These are phyloP conservation scores for Lanmaoa pseudosensibilis DNA, from an alignment of 768 basidiomycete species.

Conservation along the genomic window DNA sequence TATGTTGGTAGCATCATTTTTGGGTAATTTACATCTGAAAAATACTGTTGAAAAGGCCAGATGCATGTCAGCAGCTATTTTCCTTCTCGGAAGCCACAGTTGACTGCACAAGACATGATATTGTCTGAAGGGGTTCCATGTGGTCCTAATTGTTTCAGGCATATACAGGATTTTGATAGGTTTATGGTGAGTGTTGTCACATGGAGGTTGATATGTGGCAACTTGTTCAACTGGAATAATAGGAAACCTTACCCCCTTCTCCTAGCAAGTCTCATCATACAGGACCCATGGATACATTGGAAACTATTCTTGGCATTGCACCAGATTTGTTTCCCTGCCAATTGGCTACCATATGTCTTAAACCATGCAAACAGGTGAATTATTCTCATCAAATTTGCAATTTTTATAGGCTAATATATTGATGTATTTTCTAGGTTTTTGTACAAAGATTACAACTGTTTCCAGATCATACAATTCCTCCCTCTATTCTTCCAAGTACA, in stretches of 20 bases:
- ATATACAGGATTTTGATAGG: constrained; percentile 25
- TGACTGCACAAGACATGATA: constrained; percentile 25
- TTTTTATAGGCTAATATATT: neutral
- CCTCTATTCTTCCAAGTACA: constrained; percentile 4
- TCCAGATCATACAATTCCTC: constrained; percentile 18
- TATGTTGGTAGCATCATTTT: constrained; percentile 8
- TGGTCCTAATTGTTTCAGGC: constrained; percentile 33
- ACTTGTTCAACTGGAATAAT: neutral
- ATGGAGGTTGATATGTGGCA: no score
- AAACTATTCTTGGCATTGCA: constrained; percentile 40
- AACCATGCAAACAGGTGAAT: constrained; percentile 47
- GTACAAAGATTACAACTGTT: constrained; percentile 21
- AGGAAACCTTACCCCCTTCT: constrained; percentile 28
- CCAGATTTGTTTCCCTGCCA: constrained; percentile 53
- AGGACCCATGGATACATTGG: constrained; percentile 24
- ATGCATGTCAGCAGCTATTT: constrained; percentile 11
- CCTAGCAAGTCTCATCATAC: constrained; percentile 3
- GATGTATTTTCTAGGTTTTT: constrained; percentile 14
- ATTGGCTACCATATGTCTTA: constrained; percentile 47
- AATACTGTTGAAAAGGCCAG: neutral
- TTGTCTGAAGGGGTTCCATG: constrained; percentile 32
- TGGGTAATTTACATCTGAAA: neutral
- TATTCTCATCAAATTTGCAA: neutral
- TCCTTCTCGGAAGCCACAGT: constrained; percentile 22
- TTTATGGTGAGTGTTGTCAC: constrained; percentile 16